Percentiles rank a stretch among this genome's conserved stretches.
Evolutionary conservation across 495 filamentous ascomycete species (phyloP).

Genomic region (Trichoderma erinaceum): DNA sequence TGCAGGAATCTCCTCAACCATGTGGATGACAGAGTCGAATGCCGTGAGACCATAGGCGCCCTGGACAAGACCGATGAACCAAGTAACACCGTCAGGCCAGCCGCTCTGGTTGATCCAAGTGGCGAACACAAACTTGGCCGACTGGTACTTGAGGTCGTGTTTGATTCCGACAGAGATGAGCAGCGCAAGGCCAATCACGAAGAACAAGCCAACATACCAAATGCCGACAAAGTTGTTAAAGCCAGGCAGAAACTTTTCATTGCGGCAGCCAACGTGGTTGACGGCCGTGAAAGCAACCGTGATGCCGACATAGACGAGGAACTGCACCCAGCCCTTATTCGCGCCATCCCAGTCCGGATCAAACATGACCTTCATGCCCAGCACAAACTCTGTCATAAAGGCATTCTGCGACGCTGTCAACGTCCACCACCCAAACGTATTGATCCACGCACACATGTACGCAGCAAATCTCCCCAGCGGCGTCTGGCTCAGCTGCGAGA

Average conservation of each 20-base stretch:
- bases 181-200: constrained; percentile 36
- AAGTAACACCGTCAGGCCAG: constrained; percentile 29
- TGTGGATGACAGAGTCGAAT: constrained; percentile 26
- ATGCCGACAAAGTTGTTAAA: constrained; percentile 45
- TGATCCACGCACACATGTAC: constrained; percentile 46
- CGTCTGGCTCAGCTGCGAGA: constrained; percentile 36
- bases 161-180: constrained; percentile 41
- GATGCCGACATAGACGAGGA: constrained; percentile 39
- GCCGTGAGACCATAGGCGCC: constrained; percentile 27
- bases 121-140: constrained; percentile 24
- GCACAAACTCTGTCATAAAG: constrained; percentile 43
- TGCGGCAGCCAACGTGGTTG: constrained; percentile 43
- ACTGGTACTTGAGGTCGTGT: constrained; percentile 35
- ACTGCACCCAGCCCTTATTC: constrained; percentile 38
- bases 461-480: constrained; percentile 34
- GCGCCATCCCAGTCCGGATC: constrained; percentile 32
- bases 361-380: constrained; percentile 44
- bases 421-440: constrained; percentile 46
- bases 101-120: constrained; percentile 19
- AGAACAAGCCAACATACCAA: constrained; percentile 42
- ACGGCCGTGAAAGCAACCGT: constrained; percentile 35
- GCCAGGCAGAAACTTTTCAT: constrained; percentile 39
- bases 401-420: constrained; percentile 40
- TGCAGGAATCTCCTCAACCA: constrained; percentile 28
- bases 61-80: constrained; percentile 33